Conservation (phyloP, 176 grass and related monocot species). For the Pontederia crassipes region DNA sequence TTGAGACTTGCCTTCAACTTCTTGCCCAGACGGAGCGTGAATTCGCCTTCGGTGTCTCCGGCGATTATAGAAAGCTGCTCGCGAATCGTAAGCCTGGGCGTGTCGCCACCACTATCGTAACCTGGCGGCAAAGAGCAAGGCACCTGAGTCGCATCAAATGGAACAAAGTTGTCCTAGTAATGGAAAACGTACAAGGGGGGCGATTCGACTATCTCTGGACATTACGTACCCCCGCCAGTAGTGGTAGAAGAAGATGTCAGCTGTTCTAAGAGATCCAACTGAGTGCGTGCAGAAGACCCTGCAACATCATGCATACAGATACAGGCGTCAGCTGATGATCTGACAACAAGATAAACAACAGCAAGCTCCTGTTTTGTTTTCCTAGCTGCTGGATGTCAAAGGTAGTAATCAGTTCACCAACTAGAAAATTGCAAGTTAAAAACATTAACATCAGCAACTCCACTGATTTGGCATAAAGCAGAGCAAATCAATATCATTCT, state of each 20-base stretch:
- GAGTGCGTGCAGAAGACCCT: constrained; percentile 64
- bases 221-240: constrained; percentile 35
- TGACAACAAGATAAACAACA: constrained; percentile 12
- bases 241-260: constrained; percentile 44
- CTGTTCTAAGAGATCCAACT: constrained; percentile 85
- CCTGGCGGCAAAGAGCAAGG: constrained; percentile 5
- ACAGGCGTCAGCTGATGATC: neutral
- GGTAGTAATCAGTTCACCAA: too few relatives aligned
- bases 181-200: neutral
- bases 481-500: too few relatives aligned
- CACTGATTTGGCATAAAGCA: too few relatives aligned
- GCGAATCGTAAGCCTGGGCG: constrained; percentile 28
- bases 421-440: too few relatives aligned
- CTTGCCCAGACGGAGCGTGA: constrained; percentile 71
- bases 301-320: neutral
- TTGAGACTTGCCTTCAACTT: constrained; percentile 61
- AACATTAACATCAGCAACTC: too few relatives aligned
- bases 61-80: constrained; percentile 53
- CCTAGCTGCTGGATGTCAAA: too few relatives aligned
- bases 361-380: neutral
- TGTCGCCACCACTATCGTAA: constrained; percentile 11
- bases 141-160: neutral
- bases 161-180: neutral
- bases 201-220: neutral
- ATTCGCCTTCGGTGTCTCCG: constrained; percentile 44